Base-by-base conservation (phyloP, 2,329 filamentous ascomycete species). In the Fusarium pseudoanthophilum region DNA sequence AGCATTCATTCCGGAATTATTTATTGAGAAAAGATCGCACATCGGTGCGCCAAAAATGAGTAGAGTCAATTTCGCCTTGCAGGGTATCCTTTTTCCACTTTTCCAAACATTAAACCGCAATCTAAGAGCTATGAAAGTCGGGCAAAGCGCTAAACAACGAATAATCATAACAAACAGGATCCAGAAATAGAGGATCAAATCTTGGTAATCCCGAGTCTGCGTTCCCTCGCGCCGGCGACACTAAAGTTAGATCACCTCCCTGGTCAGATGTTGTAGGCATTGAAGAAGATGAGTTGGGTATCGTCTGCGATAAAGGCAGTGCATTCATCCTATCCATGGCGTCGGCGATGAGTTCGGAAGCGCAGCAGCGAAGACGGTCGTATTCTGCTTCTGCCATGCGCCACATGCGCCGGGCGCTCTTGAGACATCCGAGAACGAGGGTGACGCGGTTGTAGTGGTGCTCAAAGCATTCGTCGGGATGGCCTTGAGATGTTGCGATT, bases 301-400 rank as follows among this genome's bases (percentile, higher is more conserved):
- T 32, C 1, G 64, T 68, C 2, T 68, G 66, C 1, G 64, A 74
- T 5, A 73, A 39, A 2, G 74, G 74, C 14, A 76, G 64, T 2
- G 71, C 58, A 11, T 75, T 75, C 71, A 75, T 76, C n/a, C 72
- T 67, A 5, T 75, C 74, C 62, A 72, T 74, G 5, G 74, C 70
- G 4, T 76, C 73, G 5, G 73, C 74, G 3, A 76, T 63, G 1
- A 74, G 65, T 0, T 71, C 74, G 0, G 71, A 65, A 10, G 74
- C 73, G 6, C 60, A 74, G 18, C 65, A 72, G 16, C 73, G 59
- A 5, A 75, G 67, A 0, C 64, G 63, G 21, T 76, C 62, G 15
- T 75, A 76, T 5, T 75, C 74, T 4, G 74, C 61, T 4, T 75
- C 74, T 1, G 74, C 74, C 59, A 68, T 52, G 15, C 57, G 49